Percentiles rank a stretch among this genome's conserved stretches.
Evolutionary conservation across 352 stramenopile genomes (phyloP).

Genomic region (Phytophthora pluvialis): DNA sequence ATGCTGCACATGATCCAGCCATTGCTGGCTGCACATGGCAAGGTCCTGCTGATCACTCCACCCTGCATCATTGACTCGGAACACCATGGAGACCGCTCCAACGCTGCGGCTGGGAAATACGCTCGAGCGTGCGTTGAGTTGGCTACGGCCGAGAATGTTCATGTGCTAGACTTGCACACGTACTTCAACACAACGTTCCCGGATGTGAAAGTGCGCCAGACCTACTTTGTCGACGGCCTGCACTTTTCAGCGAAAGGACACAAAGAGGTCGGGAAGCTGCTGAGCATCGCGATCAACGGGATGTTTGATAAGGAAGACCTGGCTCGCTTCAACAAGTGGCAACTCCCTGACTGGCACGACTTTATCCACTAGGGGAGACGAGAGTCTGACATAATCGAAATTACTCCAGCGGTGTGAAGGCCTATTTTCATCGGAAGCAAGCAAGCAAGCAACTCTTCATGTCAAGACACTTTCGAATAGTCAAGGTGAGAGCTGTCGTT

Average conservation of each 20-base stretch:
- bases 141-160: conserved; percentile 33
- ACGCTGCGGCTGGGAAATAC: conserved; percentile 42
- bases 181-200: conserved; percentile 48
- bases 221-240: conserved; percentile 48
- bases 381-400: no score
- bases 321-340: conserved; percentile 30
- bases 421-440: no score
- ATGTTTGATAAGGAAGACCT: conserved; percentile 31
- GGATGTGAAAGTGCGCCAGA: conserved; percentile 26
- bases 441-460: no score
- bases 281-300: conserved; percentile 25
- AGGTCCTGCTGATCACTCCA: conserved; percentile 34
- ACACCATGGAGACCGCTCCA: conserved; percentile 44
- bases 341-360: conserved; percentile 49
- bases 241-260: conserved; percentile 57
- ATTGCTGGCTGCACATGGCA: conserved; percentile 22
- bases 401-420: no score
- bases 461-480: no score
- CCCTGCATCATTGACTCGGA: conserved; percentile 41
- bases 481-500: no score
- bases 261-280: conserved; percentile 25
- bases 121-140: conserved; percentile 52
- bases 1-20: conserved; percentile 32
- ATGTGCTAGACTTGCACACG: conserved; percentile 51
- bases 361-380: conserved; percentile 36